These are phyloP conservation scores for Umbelopsis sp. DNA, from an alignment of 192 early-diverging fungal genomes.

Conservation along the genomic window DNA sequence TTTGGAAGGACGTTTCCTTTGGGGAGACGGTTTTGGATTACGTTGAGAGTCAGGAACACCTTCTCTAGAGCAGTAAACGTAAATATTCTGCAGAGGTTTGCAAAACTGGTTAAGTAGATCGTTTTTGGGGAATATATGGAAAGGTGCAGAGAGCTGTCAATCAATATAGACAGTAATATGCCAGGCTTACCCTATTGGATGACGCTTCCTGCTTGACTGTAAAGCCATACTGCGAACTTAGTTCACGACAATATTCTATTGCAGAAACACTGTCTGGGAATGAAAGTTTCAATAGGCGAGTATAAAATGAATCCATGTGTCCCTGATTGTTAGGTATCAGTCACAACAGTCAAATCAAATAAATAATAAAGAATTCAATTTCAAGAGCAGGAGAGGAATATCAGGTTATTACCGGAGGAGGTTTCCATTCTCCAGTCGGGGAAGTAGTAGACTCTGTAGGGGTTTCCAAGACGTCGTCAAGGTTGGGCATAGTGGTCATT, in stretches of 20 bases:
- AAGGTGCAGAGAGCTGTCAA: constrained; percentile 9
- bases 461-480: neutral
- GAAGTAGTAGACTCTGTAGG: constrained; percentile 3
- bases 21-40: constrained; percentile 49
- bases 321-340: constrained; percentile 15
- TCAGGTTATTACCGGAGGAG: neutral
- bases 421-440: constrained; percentile 5
- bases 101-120: neutral
- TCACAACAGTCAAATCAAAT: neutral
- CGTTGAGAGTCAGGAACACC: constrained; percentile 56
- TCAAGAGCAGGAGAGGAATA: too few relatives aligned
- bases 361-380: too few relatives aligned
- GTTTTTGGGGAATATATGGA: neutral
- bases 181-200: constrained; percentile 52
- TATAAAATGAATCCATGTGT: constrained; percentile 55
- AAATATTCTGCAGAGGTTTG: constrained; percentile 48
- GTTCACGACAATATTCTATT: constrained; percentile 48
- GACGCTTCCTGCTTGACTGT: constrained; percentile 64
- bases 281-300: constrained; percentile 44
- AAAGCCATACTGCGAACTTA: constrained; percentile 56
- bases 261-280: constrained; percentile 52
- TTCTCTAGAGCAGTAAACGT: constrained; percentile 62
- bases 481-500: neutral
- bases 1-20: constrained; percentile 55
- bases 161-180: neutral